Percentiles rank a stretch among this genome's conserved stretches.
These are phyloP conservation scores for Datura wrightii DNA, from an alignment of 257 asterid species.

Conservation along the genomic window DNA sequence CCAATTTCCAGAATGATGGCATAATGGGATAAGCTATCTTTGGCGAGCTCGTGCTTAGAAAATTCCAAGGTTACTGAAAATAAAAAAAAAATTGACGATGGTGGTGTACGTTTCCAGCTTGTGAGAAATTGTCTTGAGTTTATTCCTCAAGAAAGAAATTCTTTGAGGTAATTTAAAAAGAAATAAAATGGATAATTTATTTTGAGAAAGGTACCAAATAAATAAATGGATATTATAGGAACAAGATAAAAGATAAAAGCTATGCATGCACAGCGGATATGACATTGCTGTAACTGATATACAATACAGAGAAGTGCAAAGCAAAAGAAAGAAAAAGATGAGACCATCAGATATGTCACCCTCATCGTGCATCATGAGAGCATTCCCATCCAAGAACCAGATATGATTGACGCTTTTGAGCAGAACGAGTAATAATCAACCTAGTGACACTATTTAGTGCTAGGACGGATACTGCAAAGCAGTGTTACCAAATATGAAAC, in stretches of 20 bases:
- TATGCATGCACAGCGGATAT: not conserved
- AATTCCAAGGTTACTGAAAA: not conserved
- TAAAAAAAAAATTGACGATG: too few species aligned
- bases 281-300: not conserved
- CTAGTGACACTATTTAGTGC: not conserved
- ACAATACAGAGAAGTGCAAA: not conserved
- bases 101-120: not conserved
- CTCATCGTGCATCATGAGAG: not conserved
- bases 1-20: not conserved
- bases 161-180: not conserved
- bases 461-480: not conserved
- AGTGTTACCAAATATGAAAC: conserved; percentile 13
- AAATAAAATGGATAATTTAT: not conserved
- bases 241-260: conserved; percentile 2
- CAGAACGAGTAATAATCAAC: not conserved
- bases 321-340: not conserved
- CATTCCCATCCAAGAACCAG: not conserved
- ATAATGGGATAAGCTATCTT: not conserved
- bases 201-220: not conserved
- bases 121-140: not conserved
- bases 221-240: conserved; percentile 6
- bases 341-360: not conserved
- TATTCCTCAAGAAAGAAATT: conserved; percentile 4
- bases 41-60: not conserved
- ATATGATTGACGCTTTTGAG: not conserved